A percentile compares a stretch with the other conserved stretches of the same genome.
Conservation (phyloP, 2,329 filamentous ascomycete species). For the Venturia oleaginea region DNA sequence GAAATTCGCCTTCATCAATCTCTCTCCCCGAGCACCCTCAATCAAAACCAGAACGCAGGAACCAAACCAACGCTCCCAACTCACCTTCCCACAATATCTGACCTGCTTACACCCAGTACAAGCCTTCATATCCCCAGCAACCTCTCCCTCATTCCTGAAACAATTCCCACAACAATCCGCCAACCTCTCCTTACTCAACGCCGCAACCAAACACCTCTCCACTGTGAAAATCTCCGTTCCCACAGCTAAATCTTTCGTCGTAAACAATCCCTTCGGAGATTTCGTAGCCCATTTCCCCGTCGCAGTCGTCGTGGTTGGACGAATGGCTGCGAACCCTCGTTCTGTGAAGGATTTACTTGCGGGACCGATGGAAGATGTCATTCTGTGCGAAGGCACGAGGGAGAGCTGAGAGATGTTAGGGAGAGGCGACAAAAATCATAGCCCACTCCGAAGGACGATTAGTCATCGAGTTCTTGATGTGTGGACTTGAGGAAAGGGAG, state of each 20-base stretch:
- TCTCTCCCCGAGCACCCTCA: neutral
- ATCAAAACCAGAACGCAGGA: neutral
- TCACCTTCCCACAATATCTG: constrained; percentile 51
- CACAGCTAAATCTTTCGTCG: constrained; percentile 36
- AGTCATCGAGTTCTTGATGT: neutral
- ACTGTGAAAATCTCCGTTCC: constrained; percentile 43
- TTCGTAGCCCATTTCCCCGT: constrained; percentile 16
- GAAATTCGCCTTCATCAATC: neutral
- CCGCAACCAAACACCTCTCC: constrained; percentile 44
- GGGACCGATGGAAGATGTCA: neutral
- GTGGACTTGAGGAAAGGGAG: neutral
- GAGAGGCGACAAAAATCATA: no score
- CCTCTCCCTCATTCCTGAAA: constrained; percentile 31
- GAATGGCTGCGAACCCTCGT: neutral
- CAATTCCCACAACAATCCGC: constrained; percentile 50
- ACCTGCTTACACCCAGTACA: constrained; percentile 51
- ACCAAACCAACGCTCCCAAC: constrained; percentile 16
- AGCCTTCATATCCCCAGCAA: constrained; percentile 33
- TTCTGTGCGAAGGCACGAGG: neutral
- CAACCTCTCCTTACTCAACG: constrained; percentile 44
- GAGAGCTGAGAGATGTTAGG: neutral
- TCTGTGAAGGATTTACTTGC: neutral
- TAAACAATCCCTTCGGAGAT: constrained; percentile 47
- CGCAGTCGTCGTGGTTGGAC: neutral
- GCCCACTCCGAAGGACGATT: no score